Conservation (phyloP, 73 alveolate genomes). For the Stentor roeselii region DNA sequence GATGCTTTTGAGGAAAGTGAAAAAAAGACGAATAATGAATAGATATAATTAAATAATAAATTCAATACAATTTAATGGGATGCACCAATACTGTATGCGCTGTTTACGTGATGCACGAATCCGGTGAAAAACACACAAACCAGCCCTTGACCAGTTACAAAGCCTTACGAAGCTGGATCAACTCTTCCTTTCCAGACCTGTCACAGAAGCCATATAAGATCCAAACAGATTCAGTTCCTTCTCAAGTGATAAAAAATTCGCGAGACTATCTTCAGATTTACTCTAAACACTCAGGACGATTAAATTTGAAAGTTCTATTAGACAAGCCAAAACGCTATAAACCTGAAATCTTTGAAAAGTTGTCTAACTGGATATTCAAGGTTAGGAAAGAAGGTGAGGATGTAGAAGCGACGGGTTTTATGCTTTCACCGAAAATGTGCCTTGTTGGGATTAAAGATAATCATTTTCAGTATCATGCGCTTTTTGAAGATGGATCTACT, state of each 20-base stretch:
- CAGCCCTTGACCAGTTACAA: neutral
- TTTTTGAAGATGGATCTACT: neutral
- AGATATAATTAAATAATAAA: too few relatives aligned
- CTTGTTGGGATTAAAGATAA: neutral
- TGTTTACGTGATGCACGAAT: neutral
- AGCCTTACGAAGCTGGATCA: neutral
- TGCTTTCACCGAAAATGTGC: neutral
- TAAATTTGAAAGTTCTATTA: neutral
- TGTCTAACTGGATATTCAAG: neutral
- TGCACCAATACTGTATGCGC: neutral
- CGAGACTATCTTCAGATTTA: neutral
- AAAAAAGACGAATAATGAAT: neutral
- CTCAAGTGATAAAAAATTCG: neutral
- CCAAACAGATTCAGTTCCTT: neutral
- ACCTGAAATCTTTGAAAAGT: neutral
- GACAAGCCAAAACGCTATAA: neutral
- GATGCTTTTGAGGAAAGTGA: neutral
- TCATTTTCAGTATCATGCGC: neutral
- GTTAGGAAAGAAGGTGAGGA: neutral
- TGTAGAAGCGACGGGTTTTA: neutral
- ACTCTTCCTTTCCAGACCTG: neutral
- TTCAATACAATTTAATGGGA: neutral
- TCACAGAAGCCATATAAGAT: neutral
- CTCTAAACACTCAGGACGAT: neutral
- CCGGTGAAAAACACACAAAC: neutral